phyloP scores from a whole-genome alignment of 2,329 filamentous ascomycete species.

The Calonectria leucothoes region DNA sequence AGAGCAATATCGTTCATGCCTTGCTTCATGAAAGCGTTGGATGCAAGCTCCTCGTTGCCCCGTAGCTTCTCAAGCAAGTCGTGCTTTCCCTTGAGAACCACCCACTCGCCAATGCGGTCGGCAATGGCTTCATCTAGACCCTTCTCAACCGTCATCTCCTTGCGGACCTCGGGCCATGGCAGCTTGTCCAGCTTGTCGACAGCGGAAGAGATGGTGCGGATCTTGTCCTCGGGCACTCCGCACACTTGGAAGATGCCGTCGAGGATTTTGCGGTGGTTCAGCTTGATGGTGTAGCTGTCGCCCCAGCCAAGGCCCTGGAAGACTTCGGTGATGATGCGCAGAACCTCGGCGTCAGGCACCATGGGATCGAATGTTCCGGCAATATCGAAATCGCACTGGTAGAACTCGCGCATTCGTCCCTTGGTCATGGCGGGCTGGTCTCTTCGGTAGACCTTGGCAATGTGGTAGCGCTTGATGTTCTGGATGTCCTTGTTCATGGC shows the following conservation, averaged over 20 bases:
- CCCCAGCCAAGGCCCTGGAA: slow-evolving; percentile 84
- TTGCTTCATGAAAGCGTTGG: slow-evolving; percentile 80
- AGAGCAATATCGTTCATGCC: slow-evolving; percentile 85
- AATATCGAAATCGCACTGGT: slow-evolving; percentile 98
- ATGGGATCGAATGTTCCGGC: slow-evolving; percentile 89
- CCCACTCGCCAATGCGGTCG: slow-evolving; percentile 88
- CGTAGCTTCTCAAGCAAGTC: slow-evolving; percentile 80
- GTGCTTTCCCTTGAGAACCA: slow-evolving; percentile 79
- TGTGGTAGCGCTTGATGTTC: slow-evolving; percentile 93
- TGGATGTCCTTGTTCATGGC: slow-evolving; percentile 89
- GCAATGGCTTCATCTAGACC: slow-evolving; percentile 81
- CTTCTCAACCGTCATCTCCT: slow-evolving; percentile 95
- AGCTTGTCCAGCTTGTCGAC: slow-evolving; percentile 97
- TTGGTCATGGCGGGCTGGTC: slow-evolving; percentile 77
- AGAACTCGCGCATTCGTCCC: slow-evolving; percentile 95
- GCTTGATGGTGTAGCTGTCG: slow-evolving; percentile 84
- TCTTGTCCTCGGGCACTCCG: slow-evolving; percentile 88
- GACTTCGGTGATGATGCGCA: slow-evolving; percentile 86
- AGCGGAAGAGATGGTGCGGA: slow-evolving; percentile 88
- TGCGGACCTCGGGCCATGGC: slow-evolving; percentile 89
- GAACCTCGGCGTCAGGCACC: slow-evolving; percentile 91
- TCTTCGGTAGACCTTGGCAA: slow-evolving; percentile 80
- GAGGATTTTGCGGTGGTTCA: slow-evolving; percentile 94
- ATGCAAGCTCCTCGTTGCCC: slow-evolving; percentile 73
- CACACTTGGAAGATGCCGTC: slow-evolving; percentile 93